These are phyloP conservation scores for Coemansia sp. DNA, from an alignment of 192 early-diverging fungal species.

Conservation along the genomic window DNA sequence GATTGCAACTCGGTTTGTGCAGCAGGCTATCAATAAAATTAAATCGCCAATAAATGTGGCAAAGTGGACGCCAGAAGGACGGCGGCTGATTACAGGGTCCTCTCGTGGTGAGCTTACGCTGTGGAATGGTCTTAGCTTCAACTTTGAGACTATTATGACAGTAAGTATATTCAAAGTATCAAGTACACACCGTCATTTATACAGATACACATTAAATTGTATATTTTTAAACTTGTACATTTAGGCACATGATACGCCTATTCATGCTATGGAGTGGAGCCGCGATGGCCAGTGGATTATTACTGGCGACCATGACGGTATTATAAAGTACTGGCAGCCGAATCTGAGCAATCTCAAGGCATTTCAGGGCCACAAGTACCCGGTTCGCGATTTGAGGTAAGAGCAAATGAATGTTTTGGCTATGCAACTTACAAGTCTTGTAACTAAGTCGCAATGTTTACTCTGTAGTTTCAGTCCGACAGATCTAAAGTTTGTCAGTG, in stretches of 20 bases:
- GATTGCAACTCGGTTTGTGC: constrained; percentile 36
- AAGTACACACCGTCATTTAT: no score
- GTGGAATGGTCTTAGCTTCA: constrained; percentile 97
- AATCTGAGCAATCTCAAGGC: constrained; percentile 93
- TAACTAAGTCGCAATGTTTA: not conserved
- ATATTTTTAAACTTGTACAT: not conserved
- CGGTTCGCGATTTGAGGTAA: constrained; percentile 87
- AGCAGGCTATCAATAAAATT: constrained; percentile 76
- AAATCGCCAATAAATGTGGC: constrained; percentile 92
- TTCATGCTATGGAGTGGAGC: constrained; percentile 94
- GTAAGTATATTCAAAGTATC: constrained; percentile 18
- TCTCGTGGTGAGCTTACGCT: constrained; percentile 94
- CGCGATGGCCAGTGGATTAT: constrained; percentile 96
- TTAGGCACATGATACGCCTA: constrained; percentile 84
- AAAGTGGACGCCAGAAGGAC: constrained; percentile 95
- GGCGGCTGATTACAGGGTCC: constrained; percentile 89
- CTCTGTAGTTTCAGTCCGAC: constrained; percentile 84
- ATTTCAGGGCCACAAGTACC: constrained; percentile 83
- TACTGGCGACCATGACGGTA: constrained; percentile 84
- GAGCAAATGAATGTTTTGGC: constrained; percentile 13
- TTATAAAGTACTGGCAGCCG: constrained; percentile 97
- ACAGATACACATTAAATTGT: no score
- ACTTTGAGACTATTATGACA: constrained; percentile 97
- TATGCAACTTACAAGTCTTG: not conserved
- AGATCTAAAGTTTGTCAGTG: constrained; percentile 91